Conservation (phyloP, 768 basidiomycete genomes). For the Leccinum variicolor region DNA sequence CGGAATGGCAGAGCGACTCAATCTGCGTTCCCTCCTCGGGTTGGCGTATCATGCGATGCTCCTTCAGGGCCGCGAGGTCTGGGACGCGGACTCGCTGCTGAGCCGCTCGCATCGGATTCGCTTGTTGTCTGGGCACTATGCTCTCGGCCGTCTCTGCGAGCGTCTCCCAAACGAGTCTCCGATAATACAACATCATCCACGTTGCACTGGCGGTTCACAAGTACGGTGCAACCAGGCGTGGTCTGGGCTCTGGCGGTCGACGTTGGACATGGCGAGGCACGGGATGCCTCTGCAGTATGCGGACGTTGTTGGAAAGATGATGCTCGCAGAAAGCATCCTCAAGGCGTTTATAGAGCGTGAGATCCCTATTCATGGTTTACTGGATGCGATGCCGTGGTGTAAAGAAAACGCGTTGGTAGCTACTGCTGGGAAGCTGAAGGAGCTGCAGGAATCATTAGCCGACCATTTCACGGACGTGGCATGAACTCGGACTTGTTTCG, state of each 20-base stretch:
- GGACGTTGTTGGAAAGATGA: constrained; percentile 44
- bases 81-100: constrained; percentile 46
- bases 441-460: constrained; percentile 44
- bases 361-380: constrained; percentile 37
- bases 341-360: constrained; percentile 44
- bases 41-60: constrained; percentile 52
- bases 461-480: constrained; percentile 45
- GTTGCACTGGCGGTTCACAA: constrained; percentile 38
- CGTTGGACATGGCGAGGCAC: constrained; percentile 37
- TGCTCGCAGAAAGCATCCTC: constrained; percentile 46
- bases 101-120: constrained; percentile 49
- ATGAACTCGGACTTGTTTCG: constrained; percentile 8
- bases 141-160: constrained; percentile 44
- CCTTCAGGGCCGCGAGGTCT: constrained; percentile 45
- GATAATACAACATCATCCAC: constrained; percentile 37
- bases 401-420: constrained; percentile 41
- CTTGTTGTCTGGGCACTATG: constrained; percentile 51
- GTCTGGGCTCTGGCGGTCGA: constrained; percentile 42
- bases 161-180: constrained; percentile 42
- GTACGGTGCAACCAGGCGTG: constrained; percentile 45
- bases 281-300: constrained; percentile 40
- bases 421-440: constrained; percentile 42
- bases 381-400: constrained; percentile 45
- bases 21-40: constrained; percentile 44
- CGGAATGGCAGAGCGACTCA: constrained; percentile 45